These are phyloP conservation scores for Wickerhamomyces hampshirensis DNA, from an alignment of 805 yeast genomes.

Conservation along the genomic window DNA sequence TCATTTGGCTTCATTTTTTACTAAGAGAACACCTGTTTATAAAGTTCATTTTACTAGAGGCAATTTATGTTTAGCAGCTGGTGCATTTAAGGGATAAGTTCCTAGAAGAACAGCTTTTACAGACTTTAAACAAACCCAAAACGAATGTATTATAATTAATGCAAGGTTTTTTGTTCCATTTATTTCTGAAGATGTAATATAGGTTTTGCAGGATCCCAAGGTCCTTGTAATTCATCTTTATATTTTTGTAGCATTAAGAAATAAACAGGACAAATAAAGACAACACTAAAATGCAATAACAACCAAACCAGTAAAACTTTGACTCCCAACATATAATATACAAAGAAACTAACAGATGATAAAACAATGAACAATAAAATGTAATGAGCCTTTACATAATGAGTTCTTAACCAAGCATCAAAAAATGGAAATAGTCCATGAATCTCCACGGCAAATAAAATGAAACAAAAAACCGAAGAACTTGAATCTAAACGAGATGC, in stretches of 20 bases:
- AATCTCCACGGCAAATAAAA: constrained; percentile 64
- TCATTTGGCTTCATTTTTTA: constrained; percentile 88
- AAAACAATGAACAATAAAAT: constrained; percentile 6
- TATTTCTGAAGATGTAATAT: constrained; percentile 18
- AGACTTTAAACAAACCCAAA: too few relatives aligned
- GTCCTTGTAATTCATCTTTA: constrained; percentile 84
- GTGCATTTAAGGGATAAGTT: constrained; percentile 51
- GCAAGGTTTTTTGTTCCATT: not conserved
- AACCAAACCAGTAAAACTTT: constrained; percentile 46
- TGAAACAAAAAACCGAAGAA: constrained; percentile 76
- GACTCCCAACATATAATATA: constrained; percentile 35
- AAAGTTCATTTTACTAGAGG: constrained; percentile 89
- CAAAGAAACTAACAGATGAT: constrained; percentile 27
- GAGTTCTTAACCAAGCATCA: constrained; percentile 51
- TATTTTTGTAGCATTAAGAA: constrained; percentile 69
- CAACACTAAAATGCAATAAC: constrained; percentile 40
- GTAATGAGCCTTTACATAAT: constrained; percentile 18
- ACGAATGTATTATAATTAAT: not conserved
- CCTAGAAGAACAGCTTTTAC: not conserved
- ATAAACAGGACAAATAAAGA: constrained; percentile 61
- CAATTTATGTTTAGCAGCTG: constrained; percentile 89
- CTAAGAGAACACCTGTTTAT: constrained; percentile 91
- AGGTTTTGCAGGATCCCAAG: constrained; percentile 90
- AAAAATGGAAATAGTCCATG: constrained; percentile 72
- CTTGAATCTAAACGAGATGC: constrained; percentile 83